Evolutionary conservation across 139 green algal genomes (phyloP), one percentile per base, ranked within the genome.

Genomic region (Zygnema cylindricum): DNA sequence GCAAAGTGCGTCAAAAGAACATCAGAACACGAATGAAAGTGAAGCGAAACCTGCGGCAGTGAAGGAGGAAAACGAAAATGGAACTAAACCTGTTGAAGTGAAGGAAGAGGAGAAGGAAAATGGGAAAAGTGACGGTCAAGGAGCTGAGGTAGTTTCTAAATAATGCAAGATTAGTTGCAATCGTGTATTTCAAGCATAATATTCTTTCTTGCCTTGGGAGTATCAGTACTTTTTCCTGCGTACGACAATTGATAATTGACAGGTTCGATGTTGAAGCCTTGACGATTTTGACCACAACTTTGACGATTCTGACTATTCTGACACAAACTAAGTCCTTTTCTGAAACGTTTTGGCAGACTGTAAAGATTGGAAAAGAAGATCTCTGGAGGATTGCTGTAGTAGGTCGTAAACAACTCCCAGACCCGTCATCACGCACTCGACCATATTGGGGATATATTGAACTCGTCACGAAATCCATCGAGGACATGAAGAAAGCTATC

Each of bases 381-480:
- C 71, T 79, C 7, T 43, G 36, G 71, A 41, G 71, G 36, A 55
- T 79, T 25, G 11, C 83, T 3, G 77, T 85, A 11, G 83, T 85
- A 3, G 77, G 77, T 43, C 77, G 77, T 16, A 85, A 85, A 57
- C 55, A 54, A 7, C 77, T 85, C 36, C 77, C 77, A 54, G 7
- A 73, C 49, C 7, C 16, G 11, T 3, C 7, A 7, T 43, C 41
- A 16, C 77, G 77, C 77, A 77, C 41, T 40, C 77, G 77, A 25
- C 77, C 77, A 25, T 85, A 85, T 57, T 88, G 82, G 82, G 82
- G 82, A 25, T 88, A 88, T 76, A 76, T 88, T 16, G 82, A 88
- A 76, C 35, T 88, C 11, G 82, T 88, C 11, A 88, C 75, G 7
- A 82, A 84, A 86, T 25, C 71, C 33, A 76, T 76, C 11, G 82